These are phyloP conservation scores for Eragrostis curvula DNA, from an alignment of 176 grass and related monocot genomes.

Conservation along the genomic window DNA sequence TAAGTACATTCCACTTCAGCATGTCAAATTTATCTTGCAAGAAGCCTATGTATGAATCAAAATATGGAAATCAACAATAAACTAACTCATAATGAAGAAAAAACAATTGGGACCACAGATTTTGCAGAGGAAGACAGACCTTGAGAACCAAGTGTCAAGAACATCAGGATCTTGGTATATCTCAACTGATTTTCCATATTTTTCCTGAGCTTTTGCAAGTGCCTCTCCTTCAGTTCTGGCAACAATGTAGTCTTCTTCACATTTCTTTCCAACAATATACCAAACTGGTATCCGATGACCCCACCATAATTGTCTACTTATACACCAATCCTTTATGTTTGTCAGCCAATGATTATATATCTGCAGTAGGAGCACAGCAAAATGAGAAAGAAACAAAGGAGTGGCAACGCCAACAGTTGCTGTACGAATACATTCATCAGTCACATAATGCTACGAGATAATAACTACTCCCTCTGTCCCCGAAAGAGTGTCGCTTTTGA, in stretches of 20 bases:
- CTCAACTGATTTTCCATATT: conserved; percentile 95
- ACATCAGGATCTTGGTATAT: conserved; percentile 99
- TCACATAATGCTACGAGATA: not conserved
- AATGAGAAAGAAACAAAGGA: conserved; percentile 24
- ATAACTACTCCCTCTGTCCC: no score
- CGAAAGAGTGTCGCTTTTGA: no score
- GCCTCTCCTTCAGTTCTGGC: conserved; percentile 80
- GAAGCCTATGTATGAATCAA: conserved; percentile 8
- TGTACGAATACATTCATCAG: not conserved
- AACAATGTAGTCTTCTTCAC: conserved; percentile 95
- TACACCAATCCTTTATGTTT: conserved; percentile 99
- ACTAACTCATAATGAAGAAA: not conserved
- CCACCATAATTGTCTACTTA: conserved; percentile 99
- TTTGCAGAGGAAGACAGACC: conserved; percentile 58
- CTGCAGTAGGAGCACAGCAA: conserved; percentile 50
- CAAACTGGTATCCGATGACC: conserved; percentile 97
- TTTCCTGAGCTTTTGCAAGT: conserved; percentile 71
- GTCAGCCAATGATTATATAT: conserved; percentile 99
- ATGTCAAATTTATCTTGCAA: not conserved
- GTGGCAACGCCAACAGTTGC: conserved; percentile 17
- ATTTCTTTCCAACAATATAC: conserved; percentile 94
- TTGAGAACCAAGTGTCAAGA: conserved; percentile 99
- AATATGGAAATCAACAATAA: conserved; percentile 8
- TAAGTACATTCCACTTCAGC: no score
- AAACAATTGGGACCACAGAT: conserved; percentile 28